Percentiles rank a stretch among this genome's conserved stretches.
These are phyloP conservation scores for Lactifluus volemus DNA, from an alignment of 768 basidiomycete genomes.

Conservation along the genomic window DNA sequence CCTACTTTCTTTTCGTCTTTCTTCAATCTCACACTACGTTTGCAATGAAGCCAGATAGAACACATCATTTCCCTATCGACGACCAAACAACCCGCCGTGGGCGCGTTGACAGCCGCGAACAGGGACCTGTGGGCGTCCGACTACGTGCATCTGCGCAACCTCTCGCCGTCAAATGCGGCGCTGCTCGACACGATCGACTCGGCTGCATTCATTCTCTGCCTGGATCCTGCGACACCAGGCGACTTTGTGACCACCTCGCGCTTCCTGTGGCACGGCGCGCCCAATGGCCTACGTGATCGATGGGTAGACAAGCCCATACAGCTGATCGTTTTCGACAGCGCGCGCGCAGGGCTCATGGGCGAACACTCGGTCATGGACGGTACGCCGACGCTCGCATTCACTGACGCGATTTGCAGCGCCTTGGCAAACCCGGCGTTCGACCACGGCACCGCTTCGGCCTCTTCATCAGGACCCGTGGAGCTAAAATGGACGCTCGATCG, in stretches of 20 bases:
- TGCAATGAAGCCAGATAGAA: constrained; percentile 49
- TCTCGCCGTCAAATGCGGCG: constrained; percentile 45
- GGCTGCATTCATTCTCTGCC: constrained; percentile 74
- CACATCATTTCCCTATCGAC: constrained; percentile 57
- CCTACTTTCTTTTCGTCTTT: neutral
- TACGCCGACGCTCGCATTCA: constrained; percentile 68
- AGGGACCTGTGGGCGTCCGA: constrained; percentile 76
- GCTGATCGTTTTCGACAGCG: constrained; percentile 79
- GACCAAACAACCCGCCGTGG: constrained; percentile 54
- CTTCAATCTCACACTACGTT: neutral
- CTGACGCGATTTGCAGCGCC: constrained; percentile 57
- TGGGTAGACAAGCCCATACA: constrained; percentile 90
- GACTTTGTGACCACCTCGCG: constrained; percentile 54
- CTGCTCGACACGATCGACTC: constrained; percentile 73
- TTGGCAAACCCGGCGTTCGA: constrained; percentile 57
- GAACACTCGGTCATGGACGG: constrained; percentile 93
- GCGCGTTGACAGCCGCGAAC: constrained; percentile 68
- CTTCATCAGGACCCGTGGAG: constrained; percentile 34
- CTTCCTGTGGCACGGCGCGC: constrained; percentile 73
- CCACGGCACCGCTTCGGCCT: constrained; percentile 35
- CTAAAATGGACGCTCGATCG: constrained; percentile 57
- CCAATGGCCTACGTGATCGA: constrained; percentile 54
- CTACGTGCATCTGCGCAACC: constrained; percentile 36
- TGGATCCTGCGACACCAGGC: constrained; percentile 56
- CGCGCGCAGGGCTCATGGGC: constrained; percentile 78